Percentiles rank a stretch among this genome's conserved stretches.
These are phyloP conservation scores for Eutrema salsugineum DNA, from an alignment of 441 rosid species.

Conservation along the genomic window DNA sequence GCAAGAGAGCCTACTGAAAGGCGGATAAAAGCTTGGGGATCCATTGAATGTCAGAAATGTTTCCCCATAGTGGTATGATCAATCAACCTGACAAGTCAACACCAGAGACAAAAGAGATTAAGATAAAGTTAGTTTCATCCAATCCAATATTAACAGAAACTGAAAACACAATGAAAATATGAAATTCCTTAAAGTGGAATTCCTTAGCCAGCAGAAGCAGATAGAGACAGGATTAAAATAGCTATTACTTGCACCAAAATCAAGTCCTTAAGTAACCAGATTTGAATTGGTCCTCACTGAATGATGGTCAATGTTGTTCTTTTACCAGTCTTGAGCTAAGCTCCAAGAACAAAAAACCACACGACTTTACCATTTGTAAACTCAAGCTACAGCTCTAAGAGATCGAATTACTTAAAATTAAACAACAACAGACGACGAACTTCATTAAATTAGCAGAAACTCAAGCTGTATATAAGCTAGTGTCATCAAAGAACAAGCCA, in stretches of 20 bases:
- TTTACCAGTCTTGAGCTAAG: background rate
- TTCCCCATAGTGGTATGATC: conserved; percentile 36
- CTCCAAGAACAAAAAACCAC: background rate
- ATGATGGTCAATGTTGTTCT: background rate
- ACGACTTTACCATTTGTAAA: conserved; percentile 16
- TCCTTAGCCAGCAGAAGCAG: background rate
- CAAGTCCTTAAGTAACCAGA: background rate
- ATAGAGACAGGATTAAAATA: background rate
- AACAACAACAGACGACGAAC: background rate
- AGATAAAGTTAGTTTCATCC: conserved; percentile 9
- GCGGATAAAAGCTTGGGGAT: conserved; percentile 95
- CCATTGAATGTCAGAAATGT: conserved; percentile 62
- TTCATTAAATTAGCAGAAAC: background rate
- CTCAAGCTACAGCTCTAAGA: conserved; percentile 12
- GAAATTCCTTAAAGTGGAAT: background rate
- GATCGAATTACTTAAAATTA: background rate
- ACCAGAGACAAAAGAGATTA: background rate
- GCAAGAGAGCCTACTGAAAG: conserved; percentile 87
- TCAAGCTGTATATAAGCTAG: background rate
- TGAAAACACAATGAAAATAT: background rate
- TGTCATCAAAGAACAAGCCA: conserved; percentile 17
- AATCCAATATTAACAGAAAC: background rate
- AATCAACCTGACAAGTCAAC: conserved; percentile 24
- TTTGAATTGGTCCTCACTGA: background rate
- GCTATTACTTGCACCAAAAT: background rate